Percentiles rank a stretch among this genome's conserved stretches.
Conservation (phyloP, 139 green algal species). For the Yamagishiella unicocca region DNA sequence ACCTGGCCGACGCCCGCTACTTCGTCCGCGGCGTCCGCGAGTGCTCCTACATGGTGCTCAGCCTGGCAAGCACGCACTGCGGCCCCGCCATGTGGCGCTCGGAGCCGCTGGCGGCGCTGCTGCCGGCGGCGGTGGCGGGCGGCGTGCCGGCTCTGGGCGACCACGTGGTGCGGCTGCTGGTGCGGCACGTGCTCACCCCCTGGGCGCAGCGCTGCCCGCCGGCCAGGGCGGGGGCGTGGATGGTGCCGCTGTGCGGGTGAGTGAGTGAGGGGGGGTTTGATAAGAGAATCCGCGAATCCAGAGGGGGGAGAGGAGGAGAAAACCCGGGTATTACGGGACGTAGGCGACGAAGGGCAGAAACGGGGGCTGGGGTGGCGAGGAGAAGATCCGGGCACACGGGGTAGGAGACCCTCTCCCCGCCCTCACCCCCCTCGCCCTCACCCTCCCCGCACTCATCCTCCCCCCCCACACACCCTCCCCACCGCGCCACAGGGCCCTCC, state of each 20-base stretch:
- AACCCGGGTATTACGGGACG: too few relatives aligned
- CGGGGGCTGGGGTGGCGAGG: too few relatives aligned
- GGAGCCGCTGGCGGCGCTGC: constrained; percentile 7
- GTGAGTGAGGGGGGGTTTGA: not conserved
- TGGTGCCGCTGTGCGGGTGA: constrained; percentile 58
- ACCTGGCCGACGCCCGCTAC: constrained; percentile 57
- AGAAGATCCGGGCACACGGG: too few relatives aligned
- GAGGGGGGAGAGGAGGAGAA: not conserved
- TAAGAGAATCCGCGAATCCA: not conserved
- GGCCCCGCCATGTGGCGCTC: constrained; percentile 23
- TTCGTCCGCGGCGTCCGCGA: constrained; percentile 62
- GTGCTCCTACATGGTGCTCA: constrained; percentile 54
- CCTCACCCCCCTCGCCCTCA: not conserved
- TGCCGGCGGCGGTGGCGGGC: constrained; percentile 35
- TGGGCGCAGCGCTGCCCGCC: constrained; percentile 64
- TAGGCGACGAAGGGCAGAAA: too few relatives aligned
- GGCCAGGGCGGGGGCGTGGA: constrained; percentile 45
- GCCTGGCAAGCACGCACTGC: not conserved
- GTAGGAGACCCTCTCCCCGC: too few relatives aligned
- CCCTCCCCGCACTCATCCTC: not conserved
- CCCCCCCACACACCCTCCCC: not conserved
- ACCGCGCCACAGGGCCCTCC: constrained; percentile 51
- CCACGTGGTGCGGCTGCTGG: constrained; percentile 60
- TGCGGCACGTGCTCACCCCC: constrained; percentile 74
- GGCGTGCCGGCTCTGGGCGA: not conserved